A percentile compares a stretch with the other conserved stretches of the same genome.
phyloP scores from a whole-genome alignment of 176 grass and related monocot species.

The Puya raimondii region DNA sequence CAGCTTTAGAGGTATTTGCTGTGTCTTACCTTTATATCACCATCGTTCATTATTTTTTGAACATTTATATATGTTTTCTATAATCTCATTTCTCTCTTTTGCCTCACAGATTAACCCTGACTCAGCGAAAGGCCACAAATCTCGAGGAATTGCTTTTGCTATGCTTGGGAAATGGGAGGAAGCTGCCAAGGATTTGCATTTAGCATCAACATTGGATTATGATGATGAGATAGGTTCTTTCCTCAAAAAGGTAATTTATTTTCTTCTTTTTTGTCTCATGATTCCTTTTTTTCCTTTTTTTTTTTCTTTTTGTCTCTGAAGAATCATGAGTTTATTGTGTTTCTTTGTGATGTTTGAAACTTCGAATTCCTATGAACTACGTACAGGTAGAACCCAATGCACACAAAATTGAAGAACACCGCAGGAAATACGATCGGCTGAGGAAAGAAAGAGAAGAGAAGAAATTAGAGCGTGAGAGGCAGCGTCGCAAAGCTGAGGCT shows the following conservation, averaged over 20 bases:
- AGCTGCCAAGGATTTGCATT: conserved; percentile 73
- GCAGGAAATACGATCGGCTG: conserved; percentile 80
- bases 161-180: conserved; percentile 95
- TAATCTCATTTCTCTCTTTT: neutral
- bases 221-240: conserved; percentile 92
- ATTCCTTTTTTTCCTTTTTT: no score
- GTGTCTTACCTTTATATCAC: conserved; percentile 2
- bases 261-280: neutral
- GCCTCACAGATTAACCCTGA: conserved; percentile 74
- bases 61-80: neutral
- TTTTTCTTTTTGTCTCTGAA: neutral
- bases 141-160: conserved; percentile 69
- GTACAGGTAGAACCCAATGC: conserved; percentile 94
- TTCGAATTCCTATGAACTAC: neutral
- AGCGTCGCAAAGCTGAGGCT: conserved; percentile 60
- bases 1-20: conserved; percentile 63
- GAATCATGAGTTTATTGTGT: neutral
- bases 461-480: conserved; percentile 67
- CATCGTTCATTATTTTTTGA: neutral
- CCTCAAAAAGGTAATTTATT: conserved; percentile 58
- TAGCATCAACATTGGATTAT: conserved; percentile 86
- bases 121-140: conserved; percentile 95
- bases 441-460: conserved; percentile 81
- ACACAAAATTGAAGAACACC: conserved; percentile 89
- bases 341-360: neutral